Conservation (phyloP, 352 stramenopile species). For the Peronospora tabacina region DNA sequence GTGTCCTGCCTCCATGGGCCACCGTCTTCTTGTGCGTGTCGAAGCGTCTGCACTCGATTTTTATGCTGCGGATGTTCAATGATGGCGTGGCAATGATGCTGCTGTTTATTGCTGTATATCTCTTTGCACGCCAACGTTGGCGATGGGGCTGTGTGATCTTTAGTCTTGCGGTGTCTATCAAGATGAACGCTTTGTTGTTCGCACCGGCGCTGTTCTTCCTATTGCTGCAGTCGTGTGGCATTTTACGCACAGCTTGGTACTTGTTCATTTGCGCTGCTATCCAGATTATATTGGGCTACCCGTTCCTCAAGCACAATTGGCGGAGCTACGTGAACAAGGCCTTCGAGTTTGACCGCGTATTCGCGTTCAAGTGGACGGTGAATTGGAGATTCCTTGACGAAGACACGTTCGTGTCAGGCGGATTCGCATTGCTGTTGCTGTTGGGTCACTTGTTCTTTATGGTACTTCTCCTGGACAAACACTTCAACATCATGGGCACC, state of each 20-base stretch:
- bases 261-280: conserved; percentile 89
- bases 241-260: conserved; percentile 75
- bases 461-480: conserved; percentile 71
- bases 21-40: conserved; percentile 89
- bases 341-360: conserved; percentile 97
- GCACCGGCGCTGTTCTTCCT: conserved; percentile 94
- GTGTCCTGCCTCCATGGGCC: conserved; percentile 79
- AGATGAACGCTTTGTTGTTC: conserved; percentile 99
- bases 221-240: conserved; percentile 86
- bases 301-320: conserved; percentile 93
- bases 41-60: conserved; percentile 97
- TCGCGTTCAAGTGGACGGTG: conserved; percentile 98
- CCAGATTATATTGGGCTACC: conserved; percentile 85
- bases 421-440: conserved; percentile 54
- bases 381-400: conserved; percentile 93
- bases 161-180: conserved; percentile 95
- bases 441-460: conserved; percentile 60
- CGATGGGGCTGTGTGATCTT: conserved; percentile 90
- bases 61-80: conserved; percentile 98
- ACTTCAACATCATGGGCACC: conserved; percentile 73
- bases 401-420: conserved; percentile 65
- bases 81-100: conserved; percentile 95
- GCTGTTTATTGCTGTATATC: conserved; percentile 89
- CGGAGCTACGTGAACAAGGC: conserved; percentile 93
- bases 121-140: conserved; percentile 79